These are phyloP conservation scores for Thalassiosira allenii DNA, from an alignment of 352 stramenopile genomes.

Conservation along the genomic window DNA sequence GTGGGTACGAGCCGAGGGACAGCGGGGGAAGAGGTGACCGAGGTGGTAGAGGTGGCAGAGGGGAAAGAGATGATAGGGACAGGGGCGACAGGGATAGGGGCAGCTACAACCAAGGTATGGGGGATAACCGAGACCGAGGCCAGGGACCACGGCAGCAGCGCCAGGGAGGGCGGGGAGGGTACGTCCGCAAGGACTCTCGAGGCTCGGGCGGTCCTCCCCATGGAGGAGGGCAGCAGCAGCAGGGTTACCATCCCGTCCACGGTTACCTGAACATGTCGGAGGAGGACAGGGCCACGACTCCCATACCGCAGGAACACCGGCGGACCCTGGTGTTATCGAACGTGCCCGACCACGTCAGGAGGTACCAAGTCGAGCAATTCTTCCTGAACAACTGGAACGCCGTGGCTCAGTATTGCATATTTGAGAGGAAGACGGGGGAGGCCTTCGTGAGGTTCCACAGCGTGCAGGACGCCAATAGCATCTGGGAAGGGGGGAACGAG, in stretches of 20 bases:
- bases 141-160: not conserved
- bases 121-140: too few relatives aligned
- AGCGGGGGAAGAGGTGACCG: not conserved
- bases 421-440: conserved; percentile 17
- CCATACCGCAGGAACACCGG: conserved; percentile 26
- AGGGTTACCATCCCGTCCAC: too few relatives aligned
- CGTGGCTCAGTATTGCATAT: conserved; percentile 13
- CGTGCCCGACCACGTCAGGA: conserved; percentile 21
- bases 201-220: too few relatives aligned
- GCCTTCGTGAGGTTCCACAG: conserved; percentile 32
- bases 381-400: conserved; percentile 35
- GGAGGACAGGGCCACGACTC: not conserved
- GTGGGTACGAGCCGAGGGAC: not conserved
- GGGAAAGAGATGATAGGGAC: not conserved
- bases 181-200: too few relatives aligned
- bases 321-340: conserved; percentile 32
- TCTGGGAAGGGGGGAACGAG: conserved; percentile 25
- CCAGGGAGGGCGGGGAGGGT: not conserved
- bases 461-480: conserved; percentile 17
- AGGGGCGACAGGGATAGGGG: not conserved
- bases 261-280: too few relatives aligned
- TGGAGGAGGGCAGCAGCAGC: too few relatives aligned
- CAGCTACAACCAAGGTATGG: not conserved
- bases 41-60: conserved; percentile 5
- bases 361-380: conserved; percentile 18